Evolutionary conservation across 1,284 basidiomycete species (phyloP).

Genomic region (Pyrrhoderma lamaoense): DNA sequence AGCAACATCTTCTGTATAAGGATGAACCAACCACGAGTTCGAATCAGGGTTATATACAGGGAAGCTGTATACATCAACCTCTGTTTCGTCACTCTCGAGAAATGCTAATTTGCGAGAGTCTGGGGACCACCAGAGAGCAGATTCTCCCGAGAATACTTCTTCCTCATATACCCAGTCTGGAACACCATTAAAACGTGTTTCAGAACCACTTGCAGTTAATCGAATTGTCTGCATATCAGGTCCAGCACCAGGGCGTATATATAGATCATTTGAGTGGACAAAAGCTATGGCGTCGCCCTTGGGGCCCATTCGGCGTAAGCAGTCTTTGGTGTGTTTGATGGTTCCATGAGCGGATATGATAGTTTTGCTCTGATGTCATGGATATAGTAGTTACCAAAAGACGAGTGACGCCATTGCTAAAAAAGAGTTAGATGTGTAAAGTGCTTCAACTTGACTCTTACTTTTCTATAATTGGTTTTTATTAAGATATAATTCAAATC

Average conservation of each 20-base stretch:
- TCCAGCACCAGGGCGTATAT: constrained; percentile 60
- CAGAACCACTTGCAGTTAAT: constrained; percentile 76
- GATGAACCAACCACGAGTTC: constrained; percentile 59
- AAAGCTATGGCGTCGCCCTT: constrained; percentile 77
- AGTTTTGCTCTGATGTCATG: constrained; percentile 53
- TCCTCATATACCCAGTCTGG: constrained; percentile 98
- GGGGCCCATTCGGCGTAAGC: constrained; percentile 82
- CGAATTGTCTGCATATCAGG: constrained; percentile 50
- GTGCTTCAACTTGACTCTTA: constrained; percentile 23
- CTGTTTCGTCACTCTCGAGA: constrained; percentile 82
- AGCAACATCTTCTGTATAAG: constrained; percentile 69
- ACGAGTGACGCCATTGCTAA: constrained; percentile 90
- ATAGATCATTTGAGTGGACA: constrained; percentile 79
- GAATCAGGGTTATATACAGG: constrained; percentile 86
- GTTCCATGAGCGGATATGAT: constrained; percentile 65
- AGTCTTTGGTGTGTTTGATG: constrained; percentile 59
- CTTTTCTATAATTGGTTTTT: constrained; percentile 68
- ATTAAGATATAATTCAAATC: constrained; percentile 85
- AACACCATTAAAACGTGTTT: constrained; percentile 87
- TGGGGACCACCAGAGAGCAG: constrained; percentile 89
- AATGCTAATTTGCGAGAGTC: constrained; percentile 77
- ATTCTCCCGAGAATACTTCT: constrained; percentile 73
- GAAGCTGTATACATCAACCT: constrained; percentile 80
- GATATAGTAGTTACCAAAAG: constrained; percentile 84
- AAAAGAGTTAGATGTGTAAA: not conserved